Evolutionary conservation across 2,329 filamentous ascomycete genomes (phyloP), one percentile per base, ranked within the genome.

Genomic region (Beauveria varroae): DNA sequence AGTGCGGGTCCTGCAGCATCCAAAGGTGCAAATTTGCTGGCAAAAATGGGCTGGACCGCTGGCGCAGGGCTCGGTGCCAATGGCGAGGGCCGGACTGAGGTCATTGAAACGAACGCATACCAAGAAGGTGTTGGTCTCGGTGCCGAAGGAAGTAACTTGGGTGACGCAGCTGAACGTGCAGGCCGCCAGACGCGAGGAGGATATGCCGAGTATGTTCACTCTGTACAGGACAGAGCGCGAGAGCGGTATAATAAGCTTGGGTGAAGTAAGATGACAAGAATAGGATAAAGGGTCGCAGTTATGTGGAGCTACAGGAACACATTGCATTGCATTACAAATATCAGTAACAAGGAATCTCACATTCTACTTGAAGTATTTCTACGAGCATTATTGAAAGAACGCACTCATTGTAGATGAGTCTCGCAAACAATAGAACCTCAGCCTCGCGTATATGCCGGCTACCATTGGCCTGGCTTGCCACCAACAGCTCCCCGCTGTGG

Each of bases 41-140:
- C 85, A 44, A 90, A 90, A 76, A 88, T 89, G 84, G 88, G 88
- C 28, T 90, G 87, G 87, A 84, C 76, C 24, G 77, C 80, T 1
- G 87, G 88, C 9, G 78, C 81, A 61, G 87, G 88, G 0, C 76
- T 90, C 4, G 88, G 88, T 2, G 85, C 82, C 0, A 79, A 82
- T 51, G 85, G 84, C 6, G 79, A 80, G 6, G 88, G 88, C 0
- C 79, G 83, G 49, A 88, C 83, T 0, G 82, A 86, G 56, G 85
- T 84, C 4, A 83, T 90, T 59, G 79, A 81, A 34, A 86, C 86
- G 14, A 81, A 83, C 57, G 80, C 86, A 9, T 91, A 90, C 70
- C 79, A 83, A 22, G 82, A 86, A 18, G 87, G 88, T 20, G 87
- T 89, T 1, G 88, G 88, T 1, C 74, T 91, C 18, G 88, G 88